Evolutionary conservation across 75 land plant species (phyloP), one percentile per base, ranked within the genome.

Genomic region (Selaginella tamariscina): DNA sequence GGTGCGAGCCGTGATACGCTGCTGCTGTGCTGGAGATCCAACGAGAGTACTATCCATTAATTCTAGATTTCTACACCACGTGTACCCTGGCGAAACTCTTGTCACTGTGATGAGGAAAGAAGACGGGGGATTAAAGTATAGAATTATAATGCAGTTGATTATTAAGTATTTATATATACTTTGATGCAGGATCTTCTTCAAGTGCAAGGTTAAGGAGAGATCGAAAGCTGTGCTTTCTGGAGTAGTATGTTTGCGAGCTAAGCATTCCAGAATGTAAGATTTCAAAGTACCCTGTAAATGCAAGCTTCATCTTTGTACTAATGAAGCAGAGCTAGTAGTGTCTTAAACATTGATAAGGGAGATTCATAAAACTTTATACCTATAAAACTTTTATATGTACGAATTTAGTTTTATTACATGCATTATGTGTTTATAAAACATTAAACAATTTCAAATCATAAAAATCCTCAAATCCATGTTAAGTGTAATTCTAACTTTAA

Each of bases 21-120:
- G 78, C 70, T 69, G 78, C 49, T 89, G 96, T 65, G 63, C 33
- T 2, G 98, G 98, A 15, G 79, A 86, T 15, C 79, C 86, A 55
- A 62, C 72, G 22, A 67, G 66, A 65, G 75, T 93, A 30, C 86
- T 77, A 32, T 71, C 66, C 59, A 73, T 93, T 39, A 79, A 74
- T 30, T 85, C 84, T 13, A 79, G 96, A 23, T 93, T 93, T 67
- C 74, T 90, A 27, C 69, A 84, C 5, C 98, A 93, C 71, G 98
- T 89, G 22, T 93, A 79, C 68, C 98, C 96, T 67, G 91, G 96
- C 31, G 98, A 93, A 72, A 85, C 96, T 27, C 81, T 93, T 68
- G 32, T 93, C 8, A 93, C 98, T 8, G 81, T 86, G 71, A 89
- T 93, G 86, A 89, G 96, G 98, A 70, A 70, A 55, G 79, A 80